Base-by-base conservation (phyloP, 768 basidiomycete species). In the Rubroboletus pulcherrimus region DNA sequence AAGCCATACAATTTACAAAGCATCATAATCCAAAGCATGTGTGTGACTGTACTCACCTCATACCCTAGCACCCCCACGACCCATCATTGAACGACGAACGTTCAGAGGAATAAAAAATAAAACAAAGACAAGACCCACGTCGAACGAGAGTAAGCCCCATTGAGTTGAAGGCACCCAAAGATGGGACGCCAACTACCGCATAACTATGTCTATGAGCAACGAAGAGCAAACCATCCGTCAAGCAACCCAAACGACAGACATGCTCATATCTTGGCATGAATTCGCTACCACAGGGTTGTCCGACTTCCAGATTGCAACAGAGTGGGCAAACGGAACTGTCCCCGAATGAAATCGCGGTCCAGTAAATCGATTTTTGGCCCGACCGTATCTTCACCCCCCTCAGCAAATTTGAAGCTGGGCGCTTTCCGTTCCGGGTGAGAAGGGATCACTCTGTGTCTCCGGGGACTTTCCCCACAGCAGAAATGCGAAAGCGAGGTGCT, bases 381-480 rank as follows among this genome's bases (percentile, higher is more conserved):
- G 72, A 66, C 71, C 71, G 5, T 53, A 74, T 73, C 70, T 21
- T 75, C 73, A 70, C 71, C 78, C 76, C 60, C 72, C 81, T 84
- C 81, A 80, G 78, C 84, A 78, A 79, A 78, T 82, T 87, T 89
- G 73, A 74, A 78, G 84, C 78, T 79, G 82, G 86, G 75, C 69
- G 87, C 78, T 90, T 85, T 88, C 87, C 88, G 63, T 77, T 64
- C 49, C 60, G 77, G 77, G 74, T 70, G 75, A 81, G 77, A 74
- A 75, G 71, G 78, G 73, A 64, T 64, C 56, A 67, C 83, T 88
- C 87, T 86, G 85, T 80, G 72, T 81, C 89, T 90, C 89, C 89
- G 89, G 89, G 86, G 89, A 90, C 89, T 90, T 91, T 90, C 87
- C 89, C 89, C 89, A 85, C 89, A 90, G 89, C 86, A 43, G 59